Evolutionary conservation across 2,329 filamentous ascomycete species (phyloP), one percentile per base, ranked within the genome.

Genomic region (Massarina eburnea): DNA sequence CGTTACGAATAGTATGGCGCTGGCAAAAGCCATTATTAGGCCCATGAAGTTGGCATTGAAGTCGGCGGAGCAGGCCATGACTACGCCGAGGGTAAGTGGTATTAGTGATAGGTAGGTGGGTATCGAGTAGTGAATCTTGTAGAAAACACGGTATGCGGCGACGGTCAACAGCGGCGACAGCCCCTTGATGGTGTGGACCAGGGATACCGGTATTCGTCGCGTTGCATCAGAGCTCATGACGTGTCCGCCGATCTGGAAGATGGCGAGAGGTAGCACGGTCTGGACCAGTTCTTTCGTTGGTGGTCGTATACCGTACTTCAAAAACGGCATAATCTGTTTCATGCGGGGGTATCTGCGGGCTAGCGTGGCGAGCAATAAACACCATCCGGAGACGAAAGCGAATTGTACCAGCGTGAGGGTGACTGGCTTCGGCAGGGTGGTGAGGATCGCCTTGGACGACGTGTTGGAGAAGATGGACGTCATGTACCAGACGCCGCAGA

Each of bases 121-220:
- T 26, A 79, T 78, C 1, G 91, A 90, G 70, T 99, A 97, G 55
- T 82, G 84, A 50, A 97, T 95, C 59, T 90, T 81, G 73, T 92
- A 95, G 65, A 96, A 79, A 55, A 95, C 72, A 43, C 94, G 85
- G 68, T 99, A 99, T 41, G 94, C 94, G 44, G 95, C 71, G 33
- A 99, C 94, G 0, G 94, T 99, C 69, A 99, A 95, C 7, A 99
- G 78, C 3, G 94, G 94, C 2, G 92, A 97, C 20, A 99, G 82
- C 7, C 94, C 94, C 74, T 99, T 99, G 73, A 99, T 97, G 1
- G 94, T 99, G 72, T 99, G 94, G 3, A 99, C 94, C 27, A 99
- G 80, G 6, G 94, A 97, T 1, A 99, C 94, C 0, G 94, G 92
- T 43, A 99, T 97, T 67, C 91, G 89, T 40, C 90, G 87, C 24